Evolutionary conservation across 768 basidiomycete species (phyloP), one percentile per base, ranked within the genome.

Genomic region (Tylopilus subfusipes): DNA sequence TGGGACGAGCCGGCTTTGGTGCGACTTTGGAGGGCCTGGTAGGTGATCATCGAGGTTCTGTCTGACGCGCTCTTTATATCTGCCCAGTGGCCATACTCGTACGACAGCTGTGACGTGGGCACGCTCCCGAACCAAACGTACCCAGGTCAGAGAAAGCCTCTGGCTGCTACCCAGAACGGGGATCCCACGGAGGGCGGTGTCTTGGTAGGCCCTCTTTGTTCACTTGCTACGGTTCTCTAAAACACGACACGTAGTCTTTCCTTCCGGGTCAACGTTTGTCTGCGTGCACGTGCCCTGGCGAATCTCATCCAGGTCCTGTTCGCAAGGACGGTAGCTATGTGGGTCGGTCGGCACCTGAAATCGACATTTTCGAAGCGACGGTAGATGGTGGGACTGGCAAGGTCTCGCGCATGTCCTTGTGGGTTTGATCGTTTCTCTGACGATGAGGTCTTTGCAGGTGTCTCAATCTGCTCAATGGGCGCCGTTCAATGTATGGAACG

Each of bases 81-180:
- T 12, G 1, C 51, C 56, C 16, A 72, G 75, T 86, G 84, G 83
- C 75, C 76, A 38, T 76, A 78, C 56, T 72, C 73, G 24, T 85
- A 85, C 54, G 73, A 80, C 57, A 72, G 78, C 0, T 92, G 90
- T 65, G 90, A 93, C 56, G 76, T 89, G 3, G 91, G 90, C 2
- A 91, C 89, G 2, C 76, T 90, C 40, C 77, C 79, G 3, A 93
- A 92, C 62, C 90, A 92, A 64, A 85, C 87, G 12, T 63, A 74
- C 50, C 74, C 77, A 9, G 79, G 75, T 7, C 52, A 64, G 52
- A 74, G 67, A 16, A 57, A 60, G 13, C 86, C 86, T 12, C 54
- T 73, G 4, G 76, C 77, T 18, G 78, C 81, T 49, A 40, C 62
- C 4, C 66, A 68, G 30, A 67, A 69, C 19, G 76, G 76, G 22